Conservation (phyloP, 441 rosid species). For the Oxalis stricta region DNA sequence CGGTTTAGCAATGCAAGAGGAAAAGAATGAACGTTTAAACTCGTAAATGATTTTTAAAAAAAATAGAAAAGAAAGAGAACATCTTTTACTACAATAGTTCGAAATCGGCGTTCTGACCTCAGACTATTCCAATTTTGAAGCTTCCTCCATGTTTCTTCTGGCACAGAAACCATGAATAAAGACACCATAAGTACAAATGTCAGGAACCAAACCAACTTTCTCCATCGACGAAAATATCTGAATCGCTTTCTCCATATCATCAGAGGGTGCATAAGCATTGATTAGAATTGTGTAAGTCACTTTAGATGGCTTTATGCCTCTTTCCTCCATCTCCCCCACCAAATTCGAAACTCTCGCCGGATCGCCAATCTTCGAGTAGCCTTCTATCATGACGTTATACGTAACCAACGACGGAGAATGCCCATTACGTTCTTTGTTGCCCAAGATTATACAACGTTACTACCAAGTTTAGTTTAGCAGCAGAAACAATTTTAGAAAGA, state of each 20-base stretch:
- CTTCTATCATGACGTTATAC: conserved; percentile 42
- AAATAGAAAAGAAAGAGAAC: too few species aligned
- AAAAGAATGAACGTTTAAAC: too few species aligned
- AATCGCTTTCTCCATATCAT: conserved; percentile 53
- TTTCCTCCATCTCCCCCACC: conserved; percentile 70
- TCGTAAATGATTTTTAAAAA: too few species aligned
- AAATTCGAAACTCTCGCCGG: conserved; percentile 25
- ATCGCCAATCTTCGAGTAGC: conserved; percentile 38
- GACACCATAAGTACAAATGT: conserved; percentile 41
- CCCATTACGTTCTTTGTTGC: too few species aligned
- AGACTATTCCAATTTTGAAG: conserved; percentile 39
- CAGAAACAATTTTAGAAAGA: too few species aligned
- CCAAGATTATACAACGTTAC: too few species aligned
- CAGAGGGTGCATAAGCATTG: conserved; percentile 28
- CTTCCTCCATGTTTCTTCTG: conserved; percentile 57
- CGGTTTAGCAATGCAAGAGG: too few species aligned
- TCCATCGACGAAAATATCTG: conserved; percentile 40
- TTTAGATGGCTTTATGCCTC: conserved; percentile 52
- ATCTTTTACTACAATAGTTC: conserved; percentile 60
- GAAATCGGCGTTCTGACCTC: conserved; percentile 49
- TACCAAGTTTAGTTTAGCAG: too few species aligned
- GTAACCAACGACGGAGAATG: conserved; percentile 49
- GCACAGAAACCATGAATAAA: conserved; percentile 60
- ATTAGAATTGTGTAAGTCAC: conserved; percentile 57
- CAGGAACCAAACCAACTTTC: conserved; percentile 44